Evolutionary conservation across 2,329 filamentous ascomycete species (phyloP), one percentile per base, ranked within the genome.

Genomic region (Orbilia ellipsospora): DNA sequence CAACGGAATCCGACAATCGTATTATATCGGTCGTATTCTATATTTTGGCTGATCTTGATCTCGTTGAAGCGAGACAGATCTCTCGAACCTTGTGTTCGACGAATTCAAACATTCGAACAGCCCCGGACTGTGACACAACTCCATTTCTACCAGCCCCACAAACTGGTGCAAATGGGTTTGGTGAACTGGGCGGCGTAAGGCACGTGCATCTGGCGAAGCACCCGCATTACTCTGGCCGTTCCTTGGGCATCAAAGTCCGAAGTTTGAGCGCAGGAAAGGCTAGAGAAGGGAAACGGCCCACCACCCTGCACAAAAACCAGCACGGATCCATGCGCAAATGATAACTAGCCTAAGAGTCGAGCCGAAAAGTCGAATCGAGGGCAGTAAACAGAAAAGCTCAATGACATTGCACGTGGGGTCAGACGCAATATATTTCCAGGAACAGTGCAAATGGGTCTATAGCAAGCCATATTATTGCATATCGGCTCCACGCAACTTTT

Each of bases 381-480:
- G 26, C 63, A 59, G 44, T n/a, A 50, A 55, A 62, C 18, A 48
- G 45, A 73, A 52, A 16, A 60, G n/a, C 44, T 70, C 50, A 44
- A 51, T 60, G 20, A 40, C 18, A 61, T 20, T 48, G 68, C 68
- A 66, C 68, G 61, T 64, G 68, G 68, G 60, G 68, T 61, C 31
- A 55, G 61, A 73, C 50, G 56, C 62, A 67, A 68, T 67, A 68
- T 67, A 67, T 74, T 74, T 59, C 70, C 70, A 74, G 70, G 70
- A 74, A 74, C 70, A 55, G 15, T 48, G 52, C 51, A 40, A 57
- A 40, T 61, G 51, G 60, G 36, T 45, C 51, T 67, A 74, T 74
- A 74, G 36, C 70, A 74, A 63, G 70, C 63, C 69, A 62, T 63
- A 45, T 15, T 74, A 74, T 74, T 74, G 70, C 70, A 74, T 74